A percentile compares a stretch with the other conserved stretches of the same genome.
phyloP scores from a whole-genome alignment of 306 rosid genomes.

The Cicer arietinum region DNA sequence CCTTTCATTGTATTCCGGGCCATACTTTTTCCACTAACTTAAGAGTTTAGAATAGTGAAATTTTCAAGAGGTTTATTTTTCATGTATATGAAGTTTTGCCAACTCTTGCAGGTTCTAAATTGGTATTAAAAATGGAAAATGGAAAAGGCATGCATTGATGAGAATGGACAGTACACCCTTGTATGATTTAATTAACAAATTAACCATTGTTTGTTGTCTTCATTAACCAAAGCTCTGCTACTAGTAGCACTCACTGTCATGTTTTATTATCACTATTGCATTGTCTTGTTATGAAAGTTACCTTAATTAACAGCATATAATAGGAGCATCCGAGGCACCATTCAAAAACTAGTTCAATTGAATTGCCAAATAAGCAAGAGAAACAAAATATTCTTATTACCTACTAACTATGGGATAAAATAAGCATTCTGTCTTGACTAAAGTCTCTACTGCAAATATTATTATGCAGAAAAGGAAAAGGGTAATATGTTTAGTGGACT shows the following conservation, averaged over 20 bases:
- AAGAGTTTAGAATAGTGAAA: constrained; percentile 30
- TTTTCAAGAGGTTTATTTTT: constrained; percentile 3
- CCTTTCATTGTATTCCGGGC: constrained; percentile 47
- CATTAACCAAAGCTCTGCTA: constrained; percentile 38
- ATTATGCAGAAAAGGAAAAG: neutral
- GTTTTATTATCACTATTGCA: constrained; percentile 41
- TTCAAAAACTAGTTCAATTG: neutral
- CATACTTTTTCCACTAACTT: constrained; percentile 34
- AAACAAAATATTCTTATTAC: neutral
- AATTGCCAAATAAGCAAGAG: constrained; percentile 1
- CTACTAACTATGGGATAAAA: neutral
- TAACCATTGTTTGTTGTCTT: constrained; percentile 24
- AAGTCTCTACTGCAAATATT: constrained; percentile 5
- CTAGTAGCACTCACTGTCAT: constrained; percentile 39
- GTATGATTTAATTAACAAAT: neutral
- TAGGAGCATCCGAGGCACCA: constrained; percentile 64
- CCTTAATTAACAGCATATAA: constrained; percentile 39
- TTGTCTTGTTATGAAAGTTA: constrained; percentile 56
- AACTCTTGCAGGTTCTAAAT: neutral
- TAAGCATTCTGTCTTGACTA: constrained; percentile 35
- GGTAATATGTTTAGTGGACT: neutral
- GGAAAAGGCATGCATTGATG: too few species aligned
- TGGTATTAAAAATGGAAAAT: neutral
- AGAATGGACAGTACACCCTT: too few species aligned
- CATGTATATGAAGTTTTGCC: neutral